phyloP scores from a whole-genome alignment of 345 rosid genomes.

The Turnera subulata region DNA sequence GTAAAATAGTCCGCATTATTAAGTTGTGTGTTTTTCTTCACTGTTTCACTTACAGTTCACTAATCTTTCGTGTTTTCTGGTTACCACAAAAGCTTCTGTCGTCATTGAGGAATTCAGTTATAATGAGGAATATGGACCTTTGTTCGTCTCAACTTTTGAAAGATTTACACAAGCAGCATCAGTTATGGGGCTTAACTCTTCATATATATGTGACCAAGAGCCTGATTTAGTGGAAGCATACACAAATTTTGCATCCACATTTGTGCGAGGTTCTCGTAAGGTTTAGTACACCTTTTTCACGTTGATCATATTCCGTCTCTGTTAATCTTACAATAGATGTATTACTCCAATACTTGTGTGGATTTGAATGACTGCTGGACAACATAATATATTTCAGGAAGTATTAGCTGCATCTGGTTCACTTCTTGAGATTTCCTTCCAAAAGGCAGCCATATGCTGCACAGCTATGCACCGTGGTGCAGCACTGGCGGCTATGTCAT shows the following conservation, averaged over 20 bases:
- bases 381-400: slow-evolving; percentile 43
- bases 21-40: background rate
- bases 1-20: too few relatives aligned
- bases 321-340: slow-evolving; percentile 2
- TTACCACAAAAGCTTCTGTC: slow-evolving; percentile 51
- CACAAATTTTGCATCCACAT: slow-evolving; percentile 75
- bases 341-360: too few relatives aligned
- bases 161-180: slow-evolving; percentile 80
- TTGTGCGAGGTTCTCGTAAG: slow-evolving; percentile 72
- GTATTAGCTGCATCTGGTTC: slow-evolving; percentile 70
- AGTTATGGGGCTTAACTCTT: slow-evolving; percentile 76
- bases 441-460: slow-evolving; percentile 95
- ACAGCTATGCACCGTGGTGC: slow-evolving; percentile 99
- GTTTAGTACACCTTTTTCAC: slow-evolving; percentile 35
- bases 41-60: background rate
- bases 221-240: slow-evolving; percentile 97
- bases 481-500: slow-evolving; percentile 93
- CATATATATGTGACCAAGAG: slow-evolving; percentile 95
- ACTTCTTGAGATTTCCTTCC: slow-evolving; percentile 83
- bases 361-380: too few relatives aligned
- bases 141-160: slow-evolving; percentile 77
- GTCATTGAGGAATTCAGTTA: slow-evolving; percentile 90
- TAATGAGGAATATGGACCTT: slow-evolving; percentile 69
- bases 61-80: background rate
- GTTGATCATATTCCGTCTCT: slow-evolving; percentile 1